Base-by-base conservation (phyloP, 257 asterid genomes). In the Jaltomata sinuosa region DNA sequence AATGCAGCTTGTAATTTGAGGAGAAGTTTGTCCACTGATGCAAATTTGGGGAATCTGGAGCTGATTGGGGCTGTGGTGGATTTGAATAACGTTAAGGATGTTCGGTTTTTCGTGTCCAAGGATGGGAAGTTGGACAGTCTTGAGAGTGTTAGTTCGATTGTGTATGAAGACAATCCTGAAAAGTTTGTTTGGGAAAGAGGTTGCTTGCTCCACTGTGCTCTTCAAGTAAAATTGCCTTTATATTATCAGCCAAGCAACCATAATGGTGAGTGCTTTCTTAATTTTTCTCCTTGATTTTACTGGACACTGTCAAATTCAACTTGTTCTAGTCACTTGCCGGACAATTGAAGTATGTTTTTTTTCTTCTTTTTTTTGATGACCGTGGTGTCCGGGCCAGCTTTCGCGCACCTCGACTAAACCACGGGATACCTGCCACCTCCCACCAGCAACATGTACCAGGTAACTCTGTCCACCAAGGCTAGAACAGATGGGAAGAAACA, bases 151-250 rank as follows among this genome's bases (percentile, higher is more conserved):
- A 76, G 85, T 87, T 82, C 84, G 42, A 88, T 91, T 82, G 84
- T 89, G 40, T 89, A 92, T 67, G 97, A 92, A 69, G 95, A 92
- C 77, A 92, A 90, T 88, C 92, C 99, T 2, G 96, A 89, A 90
- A 94, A 92, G 89, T 91, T 81, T 87, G 79, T 96, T 42, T 93
- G 97, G 97, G 90, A 88, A 84, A 93, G 86, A 86, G 95, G 96
- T 52, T 93, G 97, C 85, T 42, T 96, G 83, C 88, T 92, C 64
- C 90, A 88, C 29, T 96, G 97, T 32, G 93, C 91, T 87, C 92
- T 96, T 86, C 89, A 94, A 4, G 84, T 96, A 61, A 96, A 86
- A 82, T 84, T 94, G 89, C 98, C 98, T 57, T 77, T 96, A 42
- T 96, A 92, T 87, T 96, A 88, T 89, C 86, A 92, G 14, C 81